phyloP scores from a whole-genome alignment of 805 yeast genomes.

The Monosporozyma aerobia region DNA sequence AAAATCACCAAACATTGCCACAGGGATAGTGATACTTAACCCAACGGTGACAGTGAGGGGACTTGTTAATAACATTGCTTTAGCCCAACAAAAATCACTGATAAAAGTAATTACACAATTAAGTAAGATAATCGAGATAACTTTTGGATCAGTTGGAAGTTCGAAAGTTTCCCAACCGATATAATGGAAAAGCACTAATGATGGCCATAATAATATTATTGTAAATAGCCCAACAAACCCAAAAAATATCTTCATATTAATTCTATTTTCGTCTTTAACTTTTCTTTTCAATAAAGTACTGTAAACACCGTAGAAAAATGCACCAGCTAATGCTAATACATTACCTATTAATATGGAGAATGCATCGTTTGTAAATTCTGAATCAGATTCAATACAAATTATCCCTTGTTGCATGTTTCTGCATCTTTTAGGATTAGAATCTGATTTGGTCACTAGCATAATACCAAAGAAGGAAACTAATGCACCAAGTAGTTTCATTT shows the following conservation, averaged over 20 bases:
- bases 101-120: conserved; percentile 75
- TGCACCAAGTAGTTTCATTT: conserved; percentile 59
- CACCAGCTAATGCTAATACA: conserved; percentile 70
- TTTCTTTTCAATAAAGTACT: conserved; percentile 72
- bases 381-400: not conserved
- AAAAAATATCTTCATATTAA: conserved; percentile 82
- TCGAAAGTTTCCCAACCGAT: conserved; percentile 62
- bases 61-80: conserved; percentile 85
- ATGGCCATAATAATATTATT: conserved; percentile 70
- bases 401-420: not conserved
- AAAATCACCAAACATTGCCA: conserved; percentile 88
- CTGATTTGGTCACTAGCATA: conserved; percentile 64
- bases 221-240: conserved; percentile 92
- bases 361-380: conserved; percentile 19
- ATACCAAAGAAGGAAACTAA: conserved; percentile 71
- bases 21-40: conserved; percentile 82
- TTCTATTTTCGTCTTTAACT: conserved; percentile 61
- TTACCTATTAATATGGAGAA: conserved; percentile 54
- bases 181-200: conserved; percentile 55
- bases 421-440: conserved; percentile 30
- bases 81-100: conserved; percentile 92
- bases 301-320: conserved; percentile 84
- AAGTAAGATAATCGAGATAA: conserved; percentile 43
- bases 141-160: conserved; percentile 48
- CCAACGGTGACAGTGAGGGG: conserved; percentile 97